A percentile compares a stretch with the other conserved stretches of the same genome.
phyloP scores from a whole-genome alignment of 208 protist species.

The Sergeia podlipaevii region DNA sequence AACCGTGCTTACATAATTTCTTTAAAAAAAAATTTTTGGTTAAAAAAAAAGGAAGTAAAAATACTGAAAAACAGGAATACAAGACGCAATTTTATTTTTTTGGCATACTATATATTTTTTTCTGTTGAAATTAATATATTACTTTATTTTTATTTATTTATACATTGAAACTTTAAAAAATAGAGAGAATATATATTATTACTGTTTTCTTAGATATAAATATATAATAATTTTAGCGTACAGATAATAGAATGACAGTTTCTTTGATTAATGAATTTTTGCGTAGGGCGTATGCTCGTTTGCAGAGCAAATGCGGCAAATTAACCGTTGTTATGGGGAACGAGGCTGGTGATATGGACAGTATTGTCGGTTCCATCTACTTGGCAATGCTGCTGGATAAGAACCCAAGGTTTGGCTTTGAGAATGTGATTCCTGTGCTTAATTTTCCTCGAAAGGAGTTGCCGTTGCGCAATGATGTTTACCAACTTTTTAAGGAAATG shows the following conservation, averaged over 20 bases:
- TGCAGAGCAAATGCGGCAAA: conserved; percentile 18
- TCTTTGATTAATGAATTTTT: conserved; percentile 69
- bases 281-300: too few relatives aligned
- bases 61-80: too few relatives aligned
- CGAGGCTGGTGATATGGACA: conserved; percentile 88
- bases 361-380: conserved; percentile 79
- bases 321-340: conserved; percentile 75
- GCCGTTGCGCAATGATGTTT: conserved; percentile 67
- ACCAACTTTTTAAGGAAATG: conserved; percentile 42
- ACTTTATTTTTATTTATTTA: neutral
- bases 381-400: conserved; percentile 64
- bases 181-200: neutral
- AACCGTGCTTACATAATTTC: too few relatives aligned
- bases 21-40: neutral
- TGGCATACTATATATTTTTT: too few relatives aligned
- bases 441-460: conserved; percentile 81
- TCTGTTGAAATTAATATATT: neutral
- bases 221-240: neutral
- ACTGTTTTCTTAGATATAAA: neutral
- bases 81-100: neutral
- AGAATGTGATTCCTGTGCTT: conserved; percentile 53
- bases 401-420: conserved; percentile 12
- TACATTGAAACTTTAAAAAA: neutral
- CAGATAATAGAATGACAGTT: neutral
- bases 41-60: too few relatives aligned